phyloP scores from a whole-genome alignment of 257 asterid species.

The Capsicum baccatum region DNA sequence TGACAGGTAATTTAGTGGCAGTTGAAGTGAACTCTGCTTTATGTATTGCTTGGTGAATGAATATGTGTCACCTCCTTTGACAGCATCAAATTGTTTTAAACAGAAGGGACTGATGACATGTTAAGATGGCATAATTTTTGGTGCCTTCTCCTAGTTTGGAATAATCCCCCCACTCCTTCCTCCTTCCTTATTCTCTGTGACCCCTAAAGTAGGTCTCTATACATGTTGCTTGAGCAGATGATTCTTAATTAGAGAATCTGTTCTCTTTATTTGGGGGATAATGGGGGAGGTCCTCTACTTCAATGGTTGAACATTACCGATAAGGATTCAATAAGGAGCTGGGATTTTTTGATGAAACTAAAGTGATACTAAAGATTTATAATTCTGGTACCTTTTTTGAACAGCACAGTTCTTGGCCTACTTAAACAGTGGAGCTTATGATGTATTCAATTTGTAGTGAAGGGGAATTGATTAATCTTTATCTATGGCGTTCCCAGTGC shows the following conservation, averaged over 20 bases:
- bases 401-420: not conserved
- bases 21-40: not conserved
- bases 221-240: conserved; percentile 5
- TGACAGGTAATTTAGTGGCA: conserved; percentile 61
- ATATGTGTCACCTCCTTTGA: not conserved
- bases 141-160: conserved; percentile 22
- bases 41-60: not conserved
- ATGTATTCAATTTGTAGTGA: not conserved
- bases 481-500: conserved; percentile 58
- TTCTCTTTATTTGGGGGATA: not conserved
- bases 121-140: conserved; percentile 9
- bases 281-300: not conserved
- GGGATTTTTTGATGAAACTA: not conserved
- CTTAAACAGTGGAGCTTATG: conserved; percentile 19
- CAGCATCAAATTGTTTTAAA: not conserved
- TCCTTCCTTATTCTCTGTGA: conserved; percentile 4
- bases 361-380: not conserved
- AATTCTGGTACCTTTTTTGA: not conserved
- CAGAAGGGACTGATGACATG: not conserved
- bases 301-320: not conserved
- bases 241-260: not conserved
- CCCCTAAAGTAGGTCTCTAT: conserved; percentile 9
- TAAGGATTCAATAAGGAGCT: not conserved
- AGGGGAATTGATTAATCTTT: conserved; percentile 32
- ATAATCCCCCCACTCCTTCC: not conserved